Conservation (phyloP, 345 rosid species). For the Abelmoschus esculentus region DNA sequence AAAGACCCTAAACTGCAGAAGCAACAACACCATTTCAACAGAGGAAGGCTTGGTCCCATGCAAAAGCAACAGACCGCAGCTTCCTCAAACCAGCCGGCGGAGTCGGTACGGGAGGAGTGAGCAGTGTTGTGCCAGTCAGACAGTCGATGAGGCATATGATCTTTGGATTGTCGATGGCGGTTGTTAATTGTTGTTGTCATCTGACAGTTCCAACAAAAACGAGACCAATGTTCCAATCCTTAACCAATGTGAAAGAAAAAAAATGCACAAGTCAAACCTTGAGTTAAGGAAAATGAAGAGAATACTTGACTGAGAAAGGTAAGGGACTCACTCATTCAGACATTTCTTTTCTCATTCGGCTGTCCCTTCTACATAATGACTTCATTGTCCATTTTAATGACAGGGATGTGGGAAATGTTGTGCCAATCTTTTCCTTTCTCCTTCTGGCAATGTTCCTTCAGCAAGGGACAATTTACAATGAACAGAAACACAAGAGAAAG, state of each 20-base stretch:
- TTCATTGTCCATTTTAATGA: background rate
- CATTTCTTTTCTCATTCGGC: background rate
- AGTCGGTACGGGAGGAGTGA: too few species aligned
- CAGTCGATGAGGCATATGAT: background rate
- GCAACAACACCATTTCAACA: too few species aligned
- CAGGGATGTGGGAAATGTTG: constrained; percentile 3
- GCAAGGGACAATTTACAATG: background rate
- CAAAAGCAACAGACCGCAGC: too few species aligned
- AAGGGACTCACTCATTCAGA: background rate
- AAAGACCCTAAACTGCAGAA: too few species aligned
- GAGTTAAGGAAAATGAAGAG: background rate
- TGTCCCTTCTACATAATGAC: background rate
- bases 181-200: background rate
- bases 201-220: background rate
- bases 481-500: background rate
- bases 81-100: too few species aligned
- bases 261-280: background rate
- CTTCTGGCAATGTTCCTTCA: background rate
- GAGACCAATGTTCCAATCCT: background rate
- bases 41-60: too few species aligned
- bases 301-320: background rate
- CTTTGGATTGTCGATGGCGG: background rate
- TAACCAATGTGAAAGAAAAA: background rate
- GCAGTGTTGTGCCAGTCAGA: too few species aligned
- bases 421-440: constrained; percentile 1